Percentiles rank a stretch among this genome's conserved stretches.
Evolutionary conservation across 768 basidiomycete genomes (phyloP).

Genomic region (Lactifluus echinatus): DNA sequence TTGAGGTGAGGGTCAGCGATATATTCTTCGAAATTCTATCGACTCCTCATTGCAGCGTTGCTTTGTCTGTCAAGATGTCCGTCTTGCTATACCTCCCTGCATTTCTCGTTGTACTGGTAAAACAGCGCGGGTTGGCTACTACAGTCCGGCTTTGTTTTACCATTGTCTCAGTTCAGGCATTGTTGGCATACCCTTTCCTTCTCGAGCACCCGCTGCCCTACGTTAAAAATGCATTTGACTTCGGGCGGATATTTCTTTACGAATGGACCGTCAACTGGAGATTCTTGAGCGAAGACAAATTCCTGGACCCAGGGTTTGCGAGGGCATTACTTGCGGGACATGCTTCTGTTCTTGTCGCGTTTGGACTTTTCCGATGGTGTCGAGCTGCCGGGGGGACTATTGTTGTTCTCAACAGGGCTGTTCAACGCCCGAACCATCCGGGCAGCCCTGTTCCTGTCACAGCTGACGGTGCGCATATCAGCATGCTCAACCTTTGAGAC

Average conservation of each 20-base stretch:
- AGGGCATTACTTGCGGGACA: constrained; percentile 60
- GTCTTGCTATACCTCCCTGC: constrained; percentile 85
- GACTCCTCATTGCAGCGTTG: constrained; percentile 40
- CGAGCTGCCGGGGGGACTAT: constrained; percentile 57
- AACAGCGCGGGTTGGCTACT: constrained; percentile 49
- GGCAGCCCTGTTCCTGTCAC: constrained; percentile 40
- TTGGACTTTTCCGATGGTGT: constrained; percentile 75
- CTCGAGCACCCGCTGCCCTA: constrained; percentile 53
- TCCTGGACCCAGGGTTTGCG: constrained; percentile 58
- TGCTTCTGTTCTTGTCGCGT: constrained; percentile 44
- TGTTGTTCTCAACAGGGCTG: constrained; percentile 44
- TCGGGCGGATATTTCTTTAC: constrained; percentile 83
- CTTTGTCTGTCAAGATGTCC: constrained; percentile 94
- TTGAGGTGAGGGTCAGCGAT: constrained; percentile 50
- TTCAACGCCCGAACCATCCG: constrained; percentile 42
- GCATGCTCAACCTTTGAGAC: constrained; percentile 16
- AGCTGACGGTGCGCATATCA: constrained; percentile 48
- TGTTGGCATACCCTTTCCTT: constrained; percentile 68
- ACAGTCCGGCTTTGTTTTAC: constrained; percentile 43
- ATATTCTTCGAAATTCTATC: neutral
- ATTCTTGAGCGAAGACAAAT: constrained; percentile 67
- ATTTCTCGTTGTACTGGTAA: constrained; percentile 73
- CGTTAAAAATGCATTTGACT: constrained; percentile 69
- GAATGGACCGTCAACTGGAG: constrained; percentile 99
- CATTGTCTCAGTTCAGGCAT: constrained; percentile 42